These are phyloP conservation scores for Blastocystis sp. DNA, from an alignment of 352 stramenopile genomes.

Conservation along the genomic window DNA sequence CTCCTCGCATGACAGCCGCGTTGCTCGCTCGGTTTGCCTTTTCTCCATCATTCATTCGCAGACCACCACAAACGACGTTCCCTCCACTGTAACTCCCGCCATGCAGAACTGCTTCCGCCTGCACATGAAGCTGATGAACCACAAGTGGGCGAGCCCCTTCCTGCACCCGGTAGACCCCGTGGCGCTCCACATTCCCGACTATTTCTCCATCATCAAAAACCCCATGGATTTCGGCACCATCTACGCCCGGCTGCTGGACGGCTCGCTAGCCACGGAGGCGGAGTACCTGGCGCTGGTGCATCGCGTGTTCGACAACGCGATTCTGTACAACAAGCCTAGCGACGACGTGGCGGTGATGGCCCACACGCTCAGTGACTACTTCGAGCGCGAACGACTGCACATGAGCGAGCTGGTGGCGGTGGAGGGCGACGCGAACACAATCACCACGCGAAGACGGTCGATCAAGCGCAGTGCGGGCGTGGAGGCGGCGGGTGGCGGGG, in stretches of 20 bases:
- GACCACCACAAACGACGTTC: constrained; percentile 32
- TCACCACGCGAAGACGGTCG: constrained; percentile 24
- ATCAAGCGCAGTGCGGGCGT: not conserved
- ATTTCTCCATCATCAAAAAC: constrained; percentile 90
- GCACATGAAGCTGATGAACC: constrained; percentile 57
- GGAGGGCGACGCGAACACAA: constrained; percentile 3
- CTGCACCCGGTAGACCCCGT: constrained; percentile 88
- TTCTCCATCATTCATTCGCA: not conserved
- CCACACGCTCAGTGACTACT: constrained; percentile 2
- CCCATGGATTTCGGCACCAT: constrained; percentile 97
- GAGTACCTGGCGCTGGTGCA: constrained; percentile 87
- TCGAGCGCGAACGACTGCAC: constrained; percentile 23
- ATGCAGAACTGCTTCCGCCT: constrained; percentile 35
- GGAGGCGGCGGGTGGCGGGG: not conserved
- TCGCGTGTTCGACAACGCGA: constrained; percentile 94
- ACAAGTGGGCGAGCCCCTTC: constrained; percentile 77
- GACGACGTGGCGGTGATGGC: constrained; percentile 75
- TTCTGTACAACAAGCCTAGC: constrained; percentile 84
- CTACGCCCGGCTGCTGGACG: constrained; percentile 80
- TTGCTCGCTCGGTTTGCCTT: not conserved
- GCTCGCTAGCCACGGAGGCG: constrained; percentile 81
- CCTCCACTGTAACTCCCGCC: constrained; percentile 24
- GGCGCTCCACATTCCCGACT: constrained; percentile 85
- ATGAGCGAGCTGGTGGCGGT: constrained; percentile 2
- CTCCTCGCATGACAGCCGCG: not conserved